A percentile compares a stretch with the other conserved stretches of the same genome.
Conservation (phyloP, 1,139 yeast genomes). For the Candida sanyaensis region DNA sequence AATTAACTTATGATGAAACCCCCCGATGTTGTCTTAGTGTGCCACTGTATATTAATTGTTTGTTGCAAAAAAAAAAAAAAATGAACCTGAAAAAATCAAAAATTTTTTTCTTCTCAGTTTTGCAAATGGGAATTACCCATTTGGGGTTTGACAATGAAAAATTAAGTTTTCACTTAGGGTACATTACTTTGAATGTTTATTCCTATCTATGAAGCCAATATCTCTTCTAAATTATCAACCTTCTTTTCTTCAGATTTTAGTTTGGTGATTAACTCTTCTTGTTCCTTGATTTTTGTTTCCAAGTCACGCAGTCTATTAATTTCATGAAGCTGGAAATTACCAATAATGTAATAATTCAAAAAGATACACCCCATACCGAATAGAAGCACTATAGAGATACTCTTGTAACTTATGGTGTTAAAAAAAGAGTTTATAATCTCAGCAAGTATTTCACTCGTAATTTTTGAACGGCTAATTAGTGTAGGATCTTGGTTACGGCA, state of each 20-base stretch:
- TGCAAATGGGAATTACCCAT: not conserved
- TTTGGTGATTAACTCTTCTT: not conserved
- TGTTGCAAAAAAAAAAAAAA: too few species aligned
- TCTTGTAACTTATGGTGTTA: constrained; percentile 74
- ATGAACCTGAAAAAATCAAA: too few species aligned
- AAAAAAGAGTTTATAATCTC: constrained; percentile 79
- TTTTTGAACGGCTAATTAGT: constrained; percentile 70
- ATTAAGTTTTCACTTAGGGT: not conserved
- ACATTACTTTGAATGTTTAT: not conserved
- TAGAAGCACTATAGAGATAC: constrained; percentile 37
- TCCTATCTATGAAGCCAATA: not conserved
- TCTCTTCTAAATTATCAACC: not conserved
- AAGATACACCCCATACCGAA: not conserved
- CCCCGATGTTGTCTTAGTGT: too few species aligned
- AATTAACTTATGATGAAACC: too few species aligned
- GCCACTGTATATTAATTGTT: too few species aligned
- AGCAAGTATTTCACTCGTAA: constrained; percentile 82
- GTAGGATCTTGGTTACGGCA: constrained; percentile 90
- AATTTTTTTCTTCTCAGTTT: not conserved
- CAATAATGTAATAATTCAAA: constrained; percentile 2
- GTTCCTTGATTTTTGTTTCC: not conserved
- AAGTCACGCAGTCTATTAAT: not conserved
- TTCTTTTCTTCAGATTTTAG: not conserved
- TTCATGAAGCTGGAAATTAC: constrained; percentile 3
- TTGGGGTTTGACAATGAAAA: not conserved